These are phyloP conservation scores for Sarocladium kiliense DNA, from an alignment of 2,329 filamentous ascomycete genomes.

Conservation along the genomic window DNA sequence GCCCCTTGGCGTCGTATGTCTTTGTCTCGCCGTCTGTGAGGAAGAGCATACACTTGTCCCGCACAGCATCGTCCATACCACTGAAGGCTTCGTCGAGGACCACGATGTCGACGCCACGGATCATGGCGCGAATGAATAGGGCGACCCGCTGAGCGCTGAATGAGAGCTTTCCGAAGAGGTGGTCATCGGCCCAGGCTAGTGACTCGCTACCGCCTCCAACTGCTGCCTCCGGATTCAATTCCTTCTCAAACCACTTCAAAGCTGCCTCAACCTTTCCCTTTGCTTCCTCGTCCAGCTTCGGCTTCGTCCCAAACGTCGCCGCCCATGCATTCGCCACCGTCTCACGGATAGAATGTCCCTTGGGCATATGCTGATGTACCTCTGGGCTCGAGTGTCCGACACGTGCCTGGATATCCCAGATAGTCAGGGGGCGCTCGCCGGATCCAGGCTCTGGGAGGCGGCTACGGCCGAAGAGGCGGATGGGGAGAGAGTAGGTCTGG, in stretches of 20 bases:
- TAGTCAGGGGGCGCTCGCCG: slow-evolving; percentile 65
- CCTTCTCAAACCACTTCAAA: slow-evolving; percentile 71
- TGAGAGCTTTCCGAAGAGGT: slow-evolving; percentile 66
- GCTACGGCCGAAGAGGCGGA: slow-evolving; percentile 78
- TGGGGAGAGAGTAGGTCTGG: slow-evolving; percentile 83
- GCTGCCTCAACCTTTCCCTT: slow-evolving; percentile 60
- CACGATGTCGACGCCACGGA: slow-evolving; percentile 76
- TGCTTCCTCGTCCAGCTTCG: slow-evolving; percentile 56
- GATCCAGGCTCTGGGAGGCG: slow-evolving; percentile 70
- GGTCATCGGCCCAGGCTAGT: slow-evolving; percentile 60
- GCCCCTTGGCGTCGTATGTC: slow-evolving; percentile 24
- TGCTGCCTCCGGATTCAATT: slow-evolving; percentile 58
- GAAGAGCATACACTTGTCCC: slow-evolving; percentile 85
- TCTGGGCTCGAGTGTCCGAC: slow-evolving; percentile 94
- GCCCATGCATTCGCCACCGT: slow-evolving; percentile 85
- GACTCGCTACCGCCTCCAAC: slow-evolving; percentile 18
- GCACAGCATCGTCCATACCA: slow-evolving; percentile 72
- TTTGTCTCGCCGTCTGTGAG: slow-evolving; percentile 60
- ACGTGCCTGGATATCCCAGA: slow-evolving; percentile 86
- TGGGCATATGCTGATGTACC: slow-evolving; percentile 88
- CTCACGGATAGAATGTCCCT: slow-evolving; percentile 64
- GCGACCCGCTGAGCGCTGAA: slow-evolving; percentile 82
- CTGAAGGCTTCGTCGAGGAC: slow-evolving; percentile 86
- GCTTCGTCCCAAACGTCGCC: slow-evolving; percentile 73
- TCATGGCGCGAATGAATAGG: slow-evolving; percentile 75